Evolutionary conservation across 306 rosid species (phyloP), one percentile per base, ranked within the genome.

Genomic region (Ochetophila trinervis): DNA sequence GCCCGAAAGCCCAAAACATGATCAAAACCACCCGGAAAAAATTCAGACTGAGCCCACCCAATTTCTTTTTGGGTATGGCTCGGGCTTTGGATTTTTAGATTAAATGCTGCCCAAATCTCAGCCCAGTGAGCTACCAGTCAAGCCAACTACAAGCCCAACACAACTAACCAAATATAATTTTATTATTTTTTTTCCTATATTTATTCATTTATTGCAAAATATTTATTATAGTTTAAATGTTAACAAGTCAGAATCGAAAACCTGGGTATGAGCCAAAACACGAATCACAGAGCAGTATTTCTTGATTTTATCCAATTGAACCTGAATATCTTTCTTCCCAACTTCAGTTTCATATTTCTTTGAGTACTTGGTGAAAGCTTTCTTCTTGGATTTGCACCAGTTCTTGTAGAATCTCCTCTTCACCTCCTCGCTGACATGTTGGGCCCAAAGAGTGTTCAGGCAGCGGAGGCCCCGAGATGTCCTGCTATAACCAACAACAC

Each of bases 201-300:
- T n/a, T n/a, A n/a, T n/a, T n/a, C n/a, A n/a, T n/a, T n/a, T n/a
- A n/a, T n/a, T n/a, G n/a, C n/a, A n/a, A n/a, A n/a, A 15, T 14
- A 14, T 16, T 49, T 17, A 57, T 6, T n/a, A 30, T 30, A 11
- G 12, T 18, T 19, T 4, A 7, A 1, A 52, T 18, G 11, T 45
- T 34, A 16, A 50, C 3, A 16, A 50, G 20, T 23, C 10, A 52
- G 19, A 19, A 19, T 9, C 0, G 13, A 8, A 30, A 82, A 90
- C 96, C 95, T 90, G 95, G 16, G 91, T 83, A 67, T 90, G 96
- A 35, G 88, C 96, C 56, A 90, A 69, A 87, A 87, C 89, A 51
- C 95, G 95, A 50, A 87, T 74, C 19, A 78, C 82, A 61, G 84
- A 18, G 35, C 86, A 67, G 69, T 90, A 83, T 54, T 87, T 90